Conservation (phyloP, 768 basidiomycete genomes). For the Crepidotus variabilis region DNA sequence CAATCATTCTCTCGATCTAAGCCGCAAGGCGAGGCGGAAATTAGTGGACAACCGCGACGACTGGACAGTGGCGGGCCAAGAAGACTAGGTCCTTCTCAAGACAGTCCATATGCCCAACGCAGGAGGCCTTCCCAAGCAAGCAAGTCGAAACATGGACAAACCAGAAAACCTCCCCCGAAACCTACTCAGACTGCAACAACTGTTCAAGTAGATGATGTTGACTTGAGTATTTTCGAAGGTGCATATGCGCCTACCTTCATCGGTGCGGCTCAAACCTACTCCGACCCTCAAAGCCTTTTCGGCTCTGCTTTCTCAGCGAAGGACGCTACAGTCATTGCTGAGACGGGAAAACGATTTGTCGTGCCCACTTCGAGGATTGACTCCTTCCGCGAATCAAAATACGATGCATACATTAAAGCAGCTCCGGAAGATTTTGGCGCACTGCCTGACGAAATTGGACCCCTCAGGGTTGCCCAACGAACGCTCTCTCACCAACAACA, state of each 20-base stretch:
- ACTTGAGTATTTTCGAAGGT: slow-evolving; percentile 18
- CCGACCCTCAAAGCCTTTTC: slow-evolving; percentile 22
- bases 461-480: slow-evolving; percentile 39
- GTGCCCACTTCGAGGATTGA: slow-evolving; percentile 6
- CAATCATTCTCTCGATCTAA: no score
- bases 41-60: not conserved
- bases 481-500: slow-evolving; percentile 31
- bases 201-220: slow-evolving; percentile 4
- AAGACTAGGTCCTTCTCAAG: not conserved
- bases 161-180: no score
- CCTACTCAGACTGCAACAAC: no score
- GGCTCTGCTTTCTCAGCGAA: not conserved
- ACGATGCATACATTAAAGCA: slow-evolving; percentile 39
- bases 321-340: not conserved
- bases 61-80: not conserved
- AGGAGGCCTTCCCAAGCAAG: no score
- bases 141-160: no score
- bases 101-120: no score
- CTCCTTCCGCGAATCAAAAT: slow-evolving; percentile 41
- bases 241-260: slow-evolving; percentile 21
- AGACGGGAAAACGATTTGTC: not conserved
- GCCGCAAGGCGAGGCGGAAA: not conserved
- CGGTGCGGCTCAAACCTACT: slow-evolving; percentile 18
- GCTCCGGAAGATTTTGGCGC: slow-evolving; percentile 22
- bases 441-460: slow-evolving; percentile 29